Evolutionary conservation across 73 alveolate genomes (phyloP), one percentile per base, ranked within the genome.

Genomic region (Diophrys sp.): DNA sequence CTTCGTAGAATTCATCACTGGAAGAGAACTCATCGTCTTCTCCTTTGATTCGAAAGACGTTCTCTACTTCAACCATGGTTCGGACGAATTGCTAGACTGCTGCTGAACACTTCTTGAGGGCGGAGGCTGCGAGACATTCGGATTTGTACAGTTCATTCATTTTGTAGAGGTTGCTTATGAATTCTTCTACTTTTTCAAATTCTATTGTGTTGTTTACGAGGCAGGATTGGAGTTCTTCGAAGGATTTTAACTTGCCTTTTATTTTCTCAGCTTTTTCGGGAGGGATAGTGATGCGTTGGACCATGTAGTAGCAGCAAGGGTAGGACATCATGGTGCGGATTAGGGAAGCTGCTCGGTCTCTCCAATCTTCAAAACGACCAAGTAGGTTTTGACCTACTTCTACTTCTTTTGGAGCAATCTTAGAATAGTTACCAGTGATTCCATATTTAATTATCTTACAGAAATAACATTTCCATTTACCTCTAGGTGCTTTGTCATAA

Each of bases 391-490:
- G 18, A 11, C 82, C 66, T 14, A 31, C n/a, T 27, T 81, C 80
- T 44, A 53, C 62, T 73, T 83, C 91, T 34, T 31, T 32, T 1
- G 91, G 91, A 0, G 91, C 91, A 67, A 83, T 75, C 32, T 81
- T 83, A 24, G 82, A 77, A 0, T 75, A 77, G 24, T 76, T 27
- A 29, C 56, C 53, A 29, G 73, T 75, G 14, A 73, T 14, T 0
- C 91, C 91, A 62, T 83, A 73, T 56, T 83, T 83, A 0, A 70
- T 69, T 1, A 83, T 84, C 44, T 83, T 83, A 33, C 91, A 83
- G 72, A 67, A 83, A 68, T 83, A 83, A 75, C 91, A 83, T 30
- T 83, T 83, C 91, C 91, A 83, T 69, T 83, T 83, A 14, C 91
- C 86, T 76, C 91, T 83, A 0, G 91, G 91, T 23, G 70, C 56